Conservation (phyloP, 495 filamentous ascomycete species). For the Chlorociboria aeruginascens region DNA sequence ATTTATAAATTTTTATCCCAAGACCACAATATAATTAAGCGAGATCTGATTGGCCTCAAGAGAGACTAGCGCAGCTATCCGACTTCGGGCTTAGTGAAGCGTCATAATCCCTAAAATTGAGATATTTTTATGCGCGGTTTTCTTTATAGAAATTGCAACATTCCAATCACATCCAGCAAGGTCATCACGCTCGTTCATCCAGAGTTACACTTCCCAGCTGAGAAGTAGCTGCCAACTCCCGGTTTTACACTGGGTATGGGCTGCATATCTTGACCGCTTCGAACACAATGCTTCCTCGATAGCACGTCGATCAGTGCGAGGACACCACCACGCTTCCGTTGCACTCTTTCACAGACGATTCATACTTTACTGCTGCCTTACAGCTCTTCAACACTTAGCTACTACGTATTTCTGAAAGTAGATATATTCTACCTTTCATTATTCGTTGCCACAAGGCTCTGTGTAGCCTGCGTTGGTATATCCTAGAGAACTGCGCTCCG, state of each 20-base stretch:
- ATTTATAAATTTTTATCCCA: no score
- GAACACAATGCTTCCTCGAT: slow-evolving; percentile 11
- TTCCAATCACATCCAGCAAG: neutral
- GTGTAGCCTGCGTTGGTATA: no score
- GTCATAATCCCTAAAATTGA: neutral
- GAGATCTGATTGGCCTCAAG: no score
- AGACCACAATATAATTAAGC: no score
- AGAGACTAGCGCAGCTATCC: neutral
- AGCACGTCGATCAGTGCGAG: slow-evolving; percentile 8
- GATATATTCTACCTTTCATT: no score
- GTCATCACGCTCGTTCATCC: neutral
- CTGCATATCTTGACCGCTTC: slow-evolving; percentile 3
- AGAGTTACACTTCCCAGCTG: neutral
- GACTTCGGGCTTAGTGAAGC: neutral
- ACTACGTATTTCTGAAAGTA: no score
- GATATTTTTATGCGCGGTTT: neutral
- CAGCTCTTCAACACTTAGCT: no score
- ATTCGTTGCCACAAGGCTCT: no score
- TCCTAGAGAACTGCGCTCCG: no score
- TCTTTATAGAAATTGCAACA: neutral
- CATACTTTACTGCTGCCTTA: no score
- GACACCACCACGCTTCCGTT: no score
- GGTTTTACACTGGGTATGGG: neutral
- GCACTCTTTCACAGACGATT: no score
- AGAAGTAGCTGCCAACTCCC: neutral